These are phyloP conservation scores for Kodamaea suecica DNA, from an alignment of 1,139 yeast species.

Conservation along the genomic window DNA sequence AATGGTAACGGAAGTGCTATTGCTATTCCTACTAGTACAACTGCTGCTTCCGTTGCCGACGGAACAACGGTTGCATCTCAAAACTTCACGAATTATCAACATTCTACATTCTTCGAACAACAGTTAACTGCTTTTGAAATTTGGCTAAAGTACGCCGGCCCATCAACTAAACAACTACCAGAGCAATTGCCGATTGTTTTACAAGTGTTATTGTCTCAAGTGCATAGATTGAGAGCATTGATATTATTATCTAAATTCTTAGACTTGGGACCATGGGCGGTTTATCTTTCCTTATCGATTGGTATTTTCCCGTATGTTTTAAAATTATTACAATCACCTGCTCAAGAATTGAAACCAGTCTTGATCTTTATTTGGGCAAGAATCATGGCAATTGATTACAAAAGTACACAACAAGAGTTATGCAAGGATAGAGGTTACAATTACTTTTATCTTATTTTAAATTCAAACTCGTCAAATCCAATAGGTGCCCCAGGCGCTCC, in stretches of 20 bases:
- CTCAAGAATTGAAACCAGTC: conserved; percentile 92
- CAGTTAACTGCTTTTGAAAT: conserved; percentile 94
- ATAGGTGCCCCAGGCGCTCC: conserved; percentile 30
- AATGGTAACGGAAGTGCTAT: conserved; percentile 1
- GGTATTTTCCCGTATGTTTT: conserved; percentile 96
- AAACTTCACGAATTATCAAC: conserved; percentile 57
- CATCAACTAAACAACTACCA: conserved; percentile 81
- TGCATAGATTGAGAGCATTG: conserved; percentile 86
- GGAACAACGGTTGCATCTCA: conserved; percentile 20
- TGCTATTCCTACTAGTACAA: background rate
- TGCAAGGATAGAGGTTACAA: conserved; percentile 88
- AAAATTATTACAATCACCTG: conserved; percentile 88
- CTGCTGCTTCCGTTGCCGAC: background rate
- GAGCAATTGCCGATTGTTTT: conserved; percentile 92
- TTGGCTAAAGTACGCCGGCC: conserved; percentile 86
- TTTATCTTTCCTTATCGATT: conserved; percentile 83
- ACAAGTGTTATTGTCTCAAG: conserved; percentile 90
- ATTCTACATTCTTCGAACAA: conserved; percentile 91
- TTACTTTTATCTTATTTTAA: conserved; percentile 76
- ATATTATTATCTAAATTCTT: conserved; percentile 79
- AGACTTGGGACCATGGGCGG: conserved; percentile 98
- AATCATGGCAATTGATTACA: conserved; percentile 91
- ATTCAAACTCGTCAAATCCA: conserved; percentile 29
- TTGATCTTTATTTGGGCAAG: conserved; percentile 96
- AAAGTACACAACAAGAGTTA: conserved; percentile 86